phyloP scores from a whole-genome alignment of 2,329 filamentous ascomycete genomes.

The Pezicula carpinea region DNA sequence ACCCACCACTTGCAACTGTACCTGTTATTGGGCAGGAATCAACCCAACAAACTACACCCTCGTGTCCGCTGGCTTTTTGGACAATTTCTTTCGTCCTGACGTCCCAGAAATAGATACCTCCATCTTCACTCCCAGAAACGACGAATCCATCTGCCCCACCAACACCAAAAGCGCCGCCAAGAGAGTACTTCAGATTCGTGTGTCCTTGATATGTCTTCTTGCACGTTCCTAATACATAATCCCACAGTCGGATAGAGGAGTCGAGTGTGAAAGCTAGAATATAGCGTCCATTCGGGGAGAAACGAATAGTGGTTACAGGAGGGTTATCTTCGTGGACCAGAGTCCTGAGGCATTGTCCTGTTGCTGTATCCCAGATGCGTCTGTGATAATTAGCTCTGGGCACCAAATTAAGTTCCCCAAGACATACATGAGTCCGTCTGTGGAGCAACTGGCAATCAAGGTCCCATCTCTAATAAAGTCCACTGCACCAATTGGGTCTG shows the following conservation, averaged over 20 bases:
- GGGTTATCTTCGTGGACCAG: slow-evolving; percentile 96
- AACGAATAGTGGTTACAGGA: slow-evolving; percentile 81
- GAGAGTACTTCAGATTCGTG: slow-evolving; percentile 74
- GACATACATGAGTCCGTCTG: slow-evolving; percentile 78
- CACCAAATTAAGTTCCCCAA: slow-evolving; percentile 2
- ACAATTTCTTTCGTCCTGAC: slow-evolving; percentile 79
- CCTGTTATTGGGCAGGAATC: slow-evolving; percentile 52
- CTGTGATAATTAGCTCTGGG: slow-evolving; percentile 32
- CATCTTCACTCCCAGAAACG: slow-evolving; percentile 83
- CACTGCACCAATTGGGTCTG: slow-evolving; percentile 88
- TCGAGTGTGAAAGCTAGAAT: slow-evolving; percentile 91
- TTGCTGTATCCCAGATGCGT: slow-evolving; percentile 92
- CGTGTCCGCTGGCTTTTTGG: slow-evolving; percentile 56
- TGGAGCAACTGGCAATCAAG: slow-evolving; percentile 84
- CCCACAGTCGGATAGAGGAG: slow-evolving; percentile 86
- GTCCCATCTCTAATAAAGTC: slow-evolving; percentile 93
- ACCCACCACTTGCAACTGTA: slow-evolving; percentile 53
- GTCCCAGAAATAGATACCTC: slow-evolving; percentile 83
- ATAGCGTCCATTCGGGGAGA: slow-evolving; percentile 90
- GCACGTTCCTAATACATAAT: slow-evolving; percentile 85
- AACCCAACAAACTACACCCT: slow-evolving; percentile 62
- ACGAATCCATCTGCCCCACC: slow-evolving; percentile 58
- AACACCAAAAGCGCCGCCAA: slow-evolving; percentile 79
- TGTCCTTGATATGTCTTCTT: slow-evolving; percentile 98
- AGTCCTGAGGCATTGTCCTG: slow-evolving; percentile 90